Evolutionary conservation across 306 rosid species (phyloP), one percentile per base, ranked within the genome.

Genomic region (Crataegus laevigata): DNA sequence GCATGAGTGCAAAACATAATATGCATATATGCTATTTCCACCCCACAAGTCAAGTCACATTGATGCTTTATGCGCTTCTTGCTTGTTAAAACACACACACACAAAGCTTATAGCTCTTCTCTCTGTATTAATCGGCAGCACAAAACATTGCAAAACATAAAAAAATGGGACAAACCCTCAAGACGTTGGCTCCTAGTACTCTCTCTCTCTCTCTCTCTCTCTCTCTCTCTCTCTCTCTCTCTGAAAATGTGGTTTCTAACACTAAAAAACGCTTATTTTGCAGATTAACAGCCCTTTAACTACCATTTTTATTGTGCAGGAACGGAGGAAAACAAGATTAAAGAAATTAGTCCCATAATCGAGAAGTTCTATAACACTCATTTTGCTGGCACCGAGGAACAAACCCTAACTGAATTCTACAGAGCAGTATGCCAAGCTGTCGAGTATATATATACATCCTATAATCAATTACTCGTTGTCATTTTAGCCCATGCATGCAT

Each of bases 121-220:
- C 64, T 59, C 12, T 59, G 25, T 55, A 10, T 55, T 21, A 9
- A 59, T 15, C 40, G 15, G 19, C 66, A n/a, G 10, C 66, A 25
- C 15, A 22, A 22, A 58, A 59, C 32, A 8, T 6, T 28, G 11
- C 4, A 14, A 8, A 61, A 26, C 25, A 13, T 2, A n/a, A 14
- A n/a, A 13, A 61, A 36, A 70, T 91, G 96, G 93, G 93, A 8
- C 77, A 78, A 19, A 59, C 89, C 83, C 80, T 86, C 34, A 69
- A 45, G 79, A 85, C 79, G 74, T 29, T 75, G 11, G 34, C 84
- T 75, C 51, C 90, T n/a, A 91, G 96, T 87, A 51, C 75, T 19
- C 22, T 68, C 60, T 19, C 19, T 66, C 43, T 71, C 69, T 76
- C 69, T 59, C 80, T 28, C 75, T 22, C 22, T 68, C 59, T 19